Evolutionary conservation across 768 basidiomycete species (phyloP).

Genomic region (Nevesoporus exiguus): DNA sequence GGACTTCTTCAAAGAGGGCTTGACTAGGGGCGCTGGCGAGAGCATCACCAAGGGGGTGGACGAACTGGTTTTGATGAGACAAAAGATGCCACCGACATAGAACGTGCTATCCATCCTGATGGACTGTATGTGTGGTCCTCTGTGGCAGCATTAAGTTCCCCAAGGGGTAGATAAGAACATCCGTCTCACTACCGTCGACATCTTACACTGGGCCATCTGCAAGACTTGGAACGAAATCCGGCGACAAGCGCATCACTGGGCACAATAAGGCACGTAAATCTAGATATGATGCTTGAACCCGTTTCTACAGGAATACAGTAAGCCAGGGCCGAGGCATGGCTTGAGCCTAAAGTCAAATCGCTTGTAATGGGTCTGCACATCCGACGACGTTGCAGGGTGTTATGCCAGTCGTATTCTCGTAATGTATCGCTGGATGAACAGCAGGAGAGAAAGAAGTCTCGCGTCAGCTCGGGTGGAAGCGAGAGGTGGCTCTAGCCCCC

Average conservation of each 20-base stretch:
- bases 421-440: background rate
- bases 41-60: no score
- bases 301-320: background rate
- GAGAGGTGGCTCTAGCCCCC: background rate
- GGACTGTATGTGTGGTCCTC: no score
- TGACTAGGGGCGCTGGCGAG: no score
- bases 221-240: background rate
- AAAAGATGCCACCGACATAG: no score
- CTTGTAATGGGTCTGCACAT: background rate
- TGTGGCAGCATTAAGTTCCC: no score
- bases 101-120: no score
- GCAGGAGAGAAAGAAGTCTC: background rate
- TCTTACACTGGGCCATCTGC: background rate
- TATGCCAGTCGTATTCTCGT: background rate
- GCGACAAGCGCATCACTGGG: background rate
- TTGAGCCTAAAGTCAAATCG: background rate
- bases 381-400: background rate
- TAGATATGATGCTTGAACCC: background rate
- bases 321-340: background rate
- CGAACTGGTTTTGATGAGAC: no score
- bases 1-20: no score
- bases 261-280: background rate
- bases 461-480: background rate
- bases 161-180: background rate
- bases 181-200: background rate